These are phyloP conservation scores for Porpolomopsis calyptriformis DNA, from an alignment of 768 basidiomycete species.

Conservation along the genomic window DNA sequence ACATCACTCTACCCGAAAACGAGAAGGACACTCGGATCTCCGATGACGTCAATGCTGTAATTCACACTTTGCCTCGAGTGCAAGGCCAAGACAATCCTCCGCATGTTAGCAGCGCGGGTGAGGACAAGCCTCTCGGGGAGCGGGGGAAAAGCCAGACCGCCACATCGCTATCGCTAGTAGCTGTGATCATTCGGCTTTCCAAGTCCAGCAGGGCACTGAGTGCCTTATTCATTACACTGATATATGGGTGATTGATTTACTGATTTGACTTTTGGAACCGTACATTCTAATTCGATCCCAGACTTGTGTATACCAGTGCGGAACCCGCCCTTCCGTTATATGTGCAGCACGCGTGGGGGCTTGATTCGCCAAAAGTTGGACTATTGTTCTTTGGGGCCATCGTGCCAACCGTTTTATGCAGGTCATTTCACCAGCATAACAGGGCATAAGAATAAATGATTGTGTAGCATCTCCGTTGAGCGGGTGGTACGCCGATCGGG, in stretches of 20 bases:
- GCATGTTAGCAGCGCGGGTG: too few relatives aligned
- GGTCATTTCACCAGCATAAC: constrained; percentile 12
- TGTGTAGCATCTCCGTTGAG: constrained; percentile 44
- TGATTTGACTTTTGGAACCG: background rate
- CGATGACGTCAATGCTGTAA: too few relatives aligned
- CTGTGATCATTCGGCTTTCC: constrained; percentile 31
- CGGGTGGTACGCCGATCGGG: constrained; percentile 48
- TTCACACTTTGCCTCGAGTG: too few relatives aligned
- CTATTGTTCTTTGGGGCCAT: constrained; percentile 58
- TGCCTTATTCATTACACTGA: constrained; percentile 34
- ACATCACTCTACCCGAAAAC: constrained; percentile 8
- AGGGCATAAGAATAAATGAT: background rate
- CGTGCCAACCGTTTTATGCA: constrained; percentile 56
- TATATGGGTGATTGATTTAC: constrained; percentile 37
- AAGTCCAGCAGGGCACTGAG: constrained; percentile 40
- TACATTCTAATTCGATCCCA: constrained; percentile 15
- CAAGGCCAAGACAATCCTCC: too few relatives aligned
- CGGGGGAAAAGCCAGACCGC: too few relatives aligned
- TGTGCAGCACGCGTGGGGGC: constrained; percentile 38
- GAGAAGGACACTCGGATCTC: too few relatives aligned
- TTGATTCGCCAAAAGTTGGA: constrained; percentile 43
- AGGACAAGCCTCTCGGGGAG: too few relatives aligned
- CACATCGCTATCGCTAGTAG: constrained; percentile 24
- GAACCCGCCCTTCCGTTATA: constrained; percentile 52
- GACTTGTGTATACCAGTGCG: constrained; percentile 36